These are phyloP conservation scores for Flaveria ramosissima DNA, from an alignment of 129 eudicot species.

Conservation along the genomic window DNA sequence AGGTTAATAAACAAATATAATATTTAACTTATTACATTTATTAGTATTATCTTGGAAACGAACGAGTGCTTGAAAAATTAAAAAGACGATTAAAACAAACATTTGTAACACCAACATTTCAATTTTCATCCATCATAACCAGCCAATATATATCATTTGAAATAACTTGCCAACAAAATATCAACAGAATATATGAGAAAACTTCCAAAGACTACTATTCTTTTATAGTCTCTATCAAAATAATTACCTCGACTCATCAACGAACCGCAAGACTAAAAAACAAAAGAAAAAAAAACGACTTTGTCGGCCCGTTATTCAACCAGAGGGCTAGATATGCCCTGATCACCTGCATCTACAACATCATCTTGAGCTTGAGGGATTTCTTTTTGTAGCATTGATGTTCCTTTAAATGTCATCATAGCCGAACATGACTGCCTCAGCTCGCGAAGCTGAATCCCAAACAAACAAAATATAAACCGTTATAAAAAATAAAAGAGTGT, in stretches of 20 bases:
- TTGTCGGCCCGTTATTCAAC: slow-evolving; percentile 28
- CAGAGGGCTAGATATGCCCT: neutral
- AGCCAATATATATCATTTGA: slow-evolving; percentile 9
- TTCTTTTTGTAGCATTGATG: slow-evolving; percentile 73
- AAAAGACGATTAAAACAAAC: neutral
- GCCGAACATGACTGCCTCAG: slow-evolving; percentile 62
- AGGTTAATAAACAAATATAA: too few species aligned
- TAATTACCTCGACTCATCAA: slow-evolving; percentile 21
- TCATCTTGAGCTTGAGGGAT: slow-evolving; percentile 51
- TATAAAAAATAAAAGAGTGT: neutral
- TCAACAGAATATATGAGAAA: slow-evolving; percentile 1
- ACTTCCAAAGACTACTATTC: slow-evolving; percentile 20
- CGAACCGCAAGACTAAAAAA: slow-evolving; percentile 21
- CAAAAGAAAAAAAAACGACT: neutral
- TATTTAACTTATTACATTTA: too few species aligned
- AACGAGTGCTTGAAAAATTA: too few species aligned
- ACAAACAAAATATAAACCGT: neutral
- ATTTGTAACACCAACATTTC: slow-evolving; percentile 16
- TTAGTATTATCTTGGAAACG: too few species aligned
- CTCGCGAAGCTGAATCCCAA: slow-evolving; percentile 54
- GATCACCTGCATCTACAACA: slow-evolving; percentile 26
- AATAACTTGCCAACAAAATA: slow-evolving; percentile 20
- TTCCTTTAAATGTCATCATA: slow-evolving; percentile 75
- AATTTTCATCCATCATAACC: slow-evolving; percentile 25
- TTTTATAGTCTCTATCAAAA: slow-evolving; percentile 27